Evolutionary conservation across 1,284 basidiomycete genomes (phyloP).

Genomic region (Cerrena zonata): DNA sequence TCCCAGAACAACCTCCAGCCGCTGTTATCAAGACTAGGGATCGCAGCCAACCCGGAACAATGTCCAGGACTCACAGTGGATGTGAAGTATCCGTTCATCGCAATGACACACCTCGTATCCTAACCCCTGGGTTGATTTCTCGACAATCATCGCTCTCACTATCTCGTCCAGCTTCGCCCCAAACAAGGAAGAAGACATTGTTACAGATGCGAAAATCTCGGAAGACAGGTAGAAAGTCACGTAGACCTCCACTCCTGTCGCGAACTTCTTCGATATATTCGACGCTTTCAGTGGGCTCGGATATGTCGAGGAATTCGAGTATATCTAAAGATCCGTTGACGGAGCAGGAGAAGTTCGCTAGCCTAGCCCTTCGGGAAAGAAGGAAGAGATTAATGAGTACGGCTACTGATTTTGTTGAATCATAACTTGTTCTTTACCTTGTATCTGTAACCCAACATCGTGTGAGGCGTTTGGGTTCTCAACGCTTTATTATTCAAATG

Average conservation of each 20-base stretch:
- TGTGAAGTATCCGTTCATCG: too few relatives aligned
- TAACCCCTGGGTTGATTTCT: background rate
- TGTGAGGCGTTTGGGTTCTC: too few relatives aligned
- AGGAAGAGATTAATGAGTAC: constrained; percentile 24
- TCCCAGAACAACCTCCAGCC: constrained; percentile 4
- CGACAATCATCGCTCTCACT: background rate
- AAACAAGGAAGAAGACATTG: background rate
- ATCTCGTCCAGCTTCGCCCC: background rate
- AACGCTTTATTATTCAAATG: too few relatives aligned
- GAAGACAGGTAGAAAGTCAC: constrained; percentile 17
- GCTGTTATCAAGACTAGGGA: constrained; percentile 7
- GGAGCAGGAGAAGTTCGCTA: constrained; percentile 32
- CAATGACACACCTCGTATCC: too few relatives aligned
- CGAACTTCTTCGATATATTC: constrained; percentile 31
- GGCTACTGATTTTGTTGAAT: too few relatives aligned
- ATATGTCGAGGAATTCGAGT: constrained; percentile 27
- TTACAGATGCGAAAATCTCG: constrained; percentile 15
- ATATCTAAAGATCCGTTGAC: constrained; percentile 23
- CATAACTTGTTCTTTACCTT: too few relatives aligned
- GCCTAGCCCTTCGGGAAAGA: constrained; percentile 31
- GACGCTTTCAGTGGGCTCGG: constrained; percentile 27
- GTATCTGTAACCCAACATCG: too few relatives aligned
- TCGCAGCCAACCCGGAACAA: background rate
- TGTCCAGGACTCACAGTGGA: constrained; percentile 10
- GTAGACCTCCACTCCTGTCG: constrained; percentile 17